A percentile compares a stretch with the other conserved stretches of the same genome.
phyloP scores from a whole-genome alignment of 257 asterid genomes.

The Solanum stenotomum region DNA sequence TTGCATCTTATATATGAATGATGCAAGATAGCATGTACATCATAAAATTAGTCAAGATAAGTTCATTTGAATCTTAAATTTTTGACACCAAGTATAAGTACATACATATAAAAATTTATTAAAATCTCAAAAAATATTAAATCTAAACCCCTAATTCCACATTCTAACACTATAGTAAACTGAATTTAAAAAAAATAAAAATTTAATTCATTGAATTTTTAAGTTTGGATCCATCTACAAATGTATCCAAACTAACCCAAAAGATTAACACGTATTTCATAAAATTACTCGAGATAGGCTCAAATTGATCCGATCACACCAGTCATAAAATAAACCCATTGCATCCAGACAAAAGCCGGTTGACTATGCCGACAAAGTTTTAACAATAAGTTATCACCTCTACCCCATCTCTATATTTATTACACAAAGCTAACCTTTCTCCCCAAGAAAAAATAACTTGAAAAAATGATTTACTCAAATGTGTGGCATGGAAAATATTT shows the following conservation, averaged over 20 bases:
- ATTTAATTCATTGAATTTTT: not conserved
- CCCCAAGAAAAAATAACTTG: not conserved
- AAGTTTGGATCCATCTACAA: not conserved
- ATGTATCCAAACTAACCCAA: fast-evolving
- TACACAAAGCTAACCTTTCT: not conserved
- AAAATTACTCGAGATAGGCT: not conserved
- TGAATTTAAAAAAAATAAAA: not conserved
- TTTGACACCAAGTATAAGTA: not conserved
- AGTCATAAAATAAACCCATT: not conserved
- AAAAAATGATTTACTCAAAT: not conserved
- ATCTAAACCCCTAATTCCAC: no score
- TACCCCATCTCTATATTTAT: not conserved
- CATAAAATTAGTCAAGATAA: not conserved
- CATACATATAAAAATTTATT: not conserved
- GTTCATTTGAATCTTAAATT: not conserved
- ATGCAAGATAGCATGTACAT: not conserved
- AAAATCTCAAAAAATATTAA: no score
- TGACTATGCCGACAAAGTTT: not conserved
- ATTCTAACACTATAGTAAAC: not conserved
- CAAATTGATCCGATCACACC: not conserved
- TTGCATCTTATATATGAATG: not conserved
- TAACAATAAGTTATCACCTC: not conserved
- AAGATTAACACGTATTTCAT: not conserved
- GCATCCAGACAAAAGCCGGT: not conserved
- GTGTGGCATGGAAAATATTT: no score